Evolutionary conservation across 78 protist genomes (phyloP).

Genomic region (Cavenderia fasciculata): DNA sequence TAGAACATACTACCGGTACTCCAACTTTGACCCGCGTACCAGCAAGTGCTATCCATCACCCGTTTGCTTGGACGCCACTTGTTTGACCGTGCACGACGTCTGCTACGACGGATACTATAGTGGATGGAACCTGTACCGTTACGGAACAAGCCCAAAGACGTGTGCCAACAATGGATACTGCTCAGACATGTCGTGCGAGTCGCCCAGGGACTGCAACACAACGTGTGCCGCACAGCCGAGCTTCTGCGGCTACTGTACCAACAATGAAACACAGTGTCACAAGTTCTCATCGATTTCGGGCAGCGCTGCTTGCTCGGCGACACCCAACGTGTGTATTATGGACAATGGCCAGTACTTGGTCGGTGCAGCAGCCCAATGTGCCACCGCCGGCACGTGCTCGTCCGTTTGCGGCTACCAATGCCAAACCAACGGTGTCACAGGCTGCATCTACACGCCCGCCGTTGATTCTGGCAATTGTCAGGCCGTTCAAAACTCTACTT

Average conservation of each 20-base stretch:
- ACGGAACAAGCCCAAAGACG: not conserved
- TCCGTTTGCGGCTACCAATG: slow-evolving; percentile 26
- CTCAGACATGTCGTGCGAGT: not conserved
- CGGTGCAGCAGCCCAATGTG: not conserved
- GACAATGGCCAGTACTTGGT: not conserved
- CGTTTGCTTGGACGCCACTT: slow-evolving; percentile 26
- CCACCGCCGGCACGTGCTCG: not conserved
- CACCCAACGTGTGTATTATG: slow-evolving; percentile 8
- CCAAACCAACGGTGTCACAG: not conserved
- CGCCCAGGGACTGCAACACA: not conserved
- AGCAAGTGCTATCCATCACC: slow-evolving; percentile 14
- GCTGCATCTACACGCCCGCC: not conserved
- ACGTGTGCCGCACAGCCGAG: not conserved
- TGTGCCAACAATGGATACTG: slow-evolving; percentile 3
- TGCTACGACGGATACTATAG: slow-evolving; percentile 59
- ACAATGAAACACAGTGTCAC: slow-evolving; percentile 11
- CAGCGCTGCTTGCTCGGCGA: not conserved
- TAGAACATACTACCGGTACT: not conserved
- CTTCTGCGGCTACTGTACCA: slow-evolving; percentile 58
- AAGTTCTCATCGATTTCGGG: not conserved
- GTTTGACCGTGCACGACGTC: slow-evolving; percentile 37
- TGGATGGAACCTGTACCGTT: not conserved
- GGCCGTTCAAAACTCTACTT: not conserved
- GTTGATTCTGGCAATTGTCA: not conserved
- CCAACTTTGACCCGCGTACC: too few species aligned